Base-by-base conservation (phyloP, 2,329 filamentous ascomycete genomes). In the Talaromyces sp. region DNA sequence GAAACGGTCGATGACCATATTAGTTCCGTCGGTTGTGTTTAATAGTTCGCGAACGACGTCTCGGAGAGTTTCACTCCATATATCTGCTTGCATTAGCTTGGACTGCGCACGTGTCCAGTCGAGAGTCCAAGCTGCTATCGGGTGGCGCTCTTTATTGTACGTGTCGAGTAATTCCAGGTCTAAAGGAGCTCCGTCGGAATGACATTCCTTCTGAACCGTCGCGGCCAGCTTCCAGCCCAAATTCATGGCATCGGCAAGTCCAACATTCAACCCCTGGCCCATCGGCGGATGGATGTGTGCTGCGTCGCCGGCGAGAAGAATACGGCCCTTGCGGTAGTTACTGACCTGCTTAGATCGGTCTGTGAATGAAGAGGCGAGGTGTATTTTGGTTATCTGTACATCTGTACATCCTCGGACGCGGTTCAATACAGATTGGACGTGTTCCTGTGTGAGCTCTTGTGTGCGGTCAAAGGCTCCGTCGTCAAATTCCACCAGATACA, bases 251-350 rank as follows among this genome's bases (percentile, higher is more conserved):
- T 99, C 95, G 16, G 87, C 92, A 65, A 98, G 89, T 1, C 95
- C 95, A 69, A 96, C 90, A 72, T 99, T 99, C 16, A 99, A 82
- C 1, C 95, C 95, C 76, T 98, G 95, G 1, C 92, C 95, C 5
- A 99, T 87, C 0, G 95, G 95, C 74, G 99, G 95, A 66, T 96
- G 87, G 0, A 93, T 96, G 74, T 99, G 95, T 5, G 95, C 95
- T 0, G 95, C 95, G 66, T 99, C 95, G 64, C 95, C 95, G 36
- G 98, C 87, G 1, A 99, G 84, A 0, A 92, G 94, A 7, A 97
- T 82, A n/a, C 95, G 88, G 30, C 68, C 62, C 61, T 56, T 57
- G 72, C 18, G 60, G 61, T 57, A 57, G 36, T 27, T 47, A 3
- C 18, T 18, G 4, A 16, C 27, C 28, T 57, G 55, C 18, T 28